phyloP scores from a whole-genome alignment of 2,329 filamentous ascomycete species.

The Aureobasidium subglaciale region DNA sequence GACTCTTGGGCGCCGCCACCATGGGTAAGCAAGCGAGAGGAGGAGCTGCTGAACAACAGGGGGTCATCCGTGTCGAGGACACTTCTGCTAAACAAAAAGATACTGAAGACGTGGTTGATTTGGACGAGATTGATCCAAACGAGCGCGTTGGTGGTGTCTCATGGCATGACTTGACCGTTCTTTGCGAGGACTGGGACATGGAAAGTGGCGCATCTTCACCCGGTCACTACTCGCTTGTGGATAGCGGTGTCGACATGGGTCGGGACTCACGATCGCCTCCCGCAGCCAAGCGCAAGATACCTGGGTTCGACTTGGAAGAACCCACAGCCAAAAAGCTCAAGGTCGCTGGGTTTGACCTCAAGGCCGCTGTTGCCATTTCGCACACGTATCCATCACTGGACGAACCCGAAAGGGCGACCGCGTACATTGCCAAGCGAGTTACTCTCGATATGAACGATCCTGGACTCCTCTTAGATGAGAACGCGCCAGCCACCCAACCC shows the following conservation, averaged over 20 bases:
- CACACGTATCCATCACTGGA: conserved; percentile 68
- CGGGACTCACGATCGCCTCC: conserved; percentile 29
- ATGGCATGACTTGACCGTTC: conserved; percentile 72
- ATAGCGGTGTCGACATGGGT: conserved; percentile 22
- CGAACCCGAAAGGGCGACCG: conserved; percentile 67
- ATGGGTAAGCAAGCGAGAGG: conserved; percentile 40
- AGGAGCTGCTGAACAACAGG: conserved; percentile 47
- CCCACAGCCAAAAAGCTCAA: conserved; percentile 24
- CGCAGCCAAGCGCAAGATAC: conserved; percentile 58
- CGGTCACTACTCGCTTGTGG: conserved; percentile 16
- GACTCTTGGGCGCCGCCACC: conserved; percentile 56
- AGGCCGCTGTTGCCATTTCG: conserved; percentile 44
- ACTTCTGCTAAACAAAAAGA: conserved; percentile 42
- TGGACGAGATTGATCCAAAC: conserved; percentile 49
- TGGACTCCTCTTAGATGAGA: conserved; percentile 73
- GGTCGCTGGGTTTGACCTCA: conserved; percentile 17
- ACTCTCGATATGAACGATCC: conserved; percentile 84
- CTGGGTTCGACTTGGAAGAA: conserved; percentile 1
- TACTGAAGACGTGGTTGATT: conserved; percentile 40
- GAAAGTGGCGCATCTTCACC: conserved; percentile 46
- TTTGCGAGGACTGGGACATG: conserved; percentile 79
- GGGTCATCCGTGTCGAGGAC: conserved; percentile 41
- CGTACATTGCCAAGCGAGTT: conserved; percentile 68
- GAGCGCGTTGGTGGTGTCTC: conserved; percentile 68
- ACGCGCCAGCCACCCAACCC: conserved; percentile 55